Evolutionary conservation across 2,329 filamentous ascomycete species (phyloP), one percentile per base, ranked within the genome.

Genomic region (Bipolaris bicolor): DNA sequence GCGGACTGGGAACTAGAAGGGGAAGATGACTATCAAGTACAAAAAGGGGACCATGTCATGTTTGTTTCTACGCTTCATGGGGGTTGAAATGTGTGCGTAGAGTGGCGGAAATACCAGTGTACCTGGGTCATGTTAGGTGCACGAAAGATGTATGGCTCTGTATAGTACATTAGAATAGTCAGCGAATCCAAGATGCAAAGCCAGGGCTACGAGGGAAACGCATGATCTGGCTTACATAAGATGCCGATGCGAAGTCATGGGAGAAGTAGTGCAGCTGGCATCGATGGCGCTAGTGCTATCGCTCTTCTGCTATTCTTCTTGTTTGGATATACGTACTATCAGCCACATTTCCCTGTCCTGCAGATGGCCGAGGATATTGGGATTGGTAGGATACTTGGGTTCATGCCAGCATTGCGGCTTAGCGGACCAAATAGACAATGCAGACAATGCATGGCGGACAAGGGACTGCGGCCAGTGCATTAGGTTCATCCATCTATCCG

Each of bases 1-100:
- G 91, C 92, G 24, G 95, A 99, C 76, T 99, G 95, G 95, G 95
- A 98, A 77, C 85, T 99, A 11, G 95, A 98, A 78, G 95, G 93
- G 16, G 94, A 98, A 78, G 92, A 95, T 73, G 84, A 87, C 64
- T 98, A 98, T 74, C 88, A 92, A 77, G 79, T 99, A 56, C 88
- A 94, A 78, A 78, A 82, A 60, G 85, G 88, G 57, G 95, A 99
- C 80, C 94, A 90, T 73, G 90, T 99, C 67, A 82, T 98, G 64
- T 99, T 99, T 79, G 93, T 99, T 61, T 97, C 93, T 60, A 99
- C 95, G 16, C 82, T 99, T 60, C 95, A 99, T 76, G 95, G 95
- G 56, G 95, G 95, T 59, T 98, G 69, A 43, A 11, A 11, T 20
- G 16, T 5, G n/a, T 39, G 44, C 10, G 15, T 15, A 15, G 10